Evolutionary conservation across 2,329 filamentous ascomycete genomes (phyloP), one percentile per base, ranked within the genome.

Genomic region (Penicillium sp.): DNA sequence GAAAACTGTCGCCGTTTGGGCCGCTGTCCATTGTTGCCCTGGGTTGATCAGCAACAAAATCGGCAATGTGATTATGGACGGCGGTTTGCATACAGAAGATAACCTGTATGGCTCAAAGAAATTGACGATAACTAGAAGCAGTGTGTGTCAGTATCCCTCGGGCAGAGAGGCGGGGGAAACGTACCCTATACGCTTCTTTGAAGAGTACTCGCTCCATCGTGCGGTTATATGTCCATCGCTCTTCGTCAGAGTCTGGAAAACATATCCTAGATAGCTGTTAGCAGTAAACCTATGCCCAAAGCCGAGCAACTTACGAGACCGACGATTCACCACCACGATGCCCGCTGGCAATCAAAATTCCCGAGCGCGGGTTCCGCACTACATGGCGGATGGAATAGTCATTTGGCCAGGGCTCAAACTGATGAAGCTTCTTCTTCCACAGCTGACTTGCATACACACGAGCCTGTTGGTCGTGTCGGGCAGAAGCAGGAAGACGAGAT

Each of bases 1-100:
- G 61, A 33, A 65, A 67, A 5, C 66, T 66, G 40, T 69, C 65
- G n/a, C 68, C 67, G 14, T 58, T 46, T 6, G 63, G 62, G 5
- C 68, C 67, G 36, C 66, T 68, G 51, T 72, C 69, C 67, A 71
- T 70, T 35, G 68, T 69, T 46, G 65, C 61, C 43, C 69, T 72
- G 46, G n/a, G 53, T 22, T 24, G 31, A 54, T 69, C 48, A 66
- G 57, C 40, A 30, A 63, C 50, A 16, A n/a, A 13, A 7, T 28
- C n/a, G 16, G 9, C 33, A 25, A 44, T 33, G 36, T 18, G 4
- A 11, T 22, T n/a, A 14, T 24, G 35, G 31, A 44, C 24, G 35
- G 35, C 11, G 3, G 7, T 41, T 24, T 16, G 54, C 61, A 55
- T 58, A 72, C 70, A 73, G 46, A 9, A 73, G 50, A 42, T 67